phyloP scores from a whole-genome alignment of 257 asterid species.

The Mentha longifolia region DNA sequence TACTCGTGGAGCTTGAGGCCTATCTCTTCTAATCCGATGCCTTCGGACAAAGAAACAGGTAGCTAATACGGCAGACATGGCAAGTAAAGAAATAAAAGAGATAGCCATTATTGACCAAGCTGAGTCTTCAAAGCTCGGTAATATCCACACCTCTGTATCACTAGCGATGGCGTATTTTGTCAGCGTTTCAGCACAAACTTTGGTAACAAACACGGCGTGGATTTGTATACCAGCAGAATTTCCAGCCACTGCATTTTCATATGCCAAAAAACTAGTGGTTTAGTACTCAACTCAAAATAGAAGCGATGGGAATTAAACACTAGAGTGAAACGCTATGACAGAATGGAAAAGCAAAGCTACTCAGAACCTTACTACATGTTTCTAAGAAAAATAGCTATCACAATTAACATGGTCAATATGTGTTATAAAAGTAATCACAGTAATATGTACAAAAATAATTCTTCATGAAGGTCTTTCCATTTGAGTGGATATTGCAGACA shows the following conservation, averaged over 20 bases:
- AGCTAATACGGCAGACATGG: conserved; percentile 82
- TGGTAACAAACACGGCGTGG: conserved; percentile 70
- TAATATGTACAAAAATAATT: no score
- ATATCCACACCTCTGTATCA: conserved; percentile 58
- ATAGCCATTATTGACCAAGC: conserved; percentile 90
- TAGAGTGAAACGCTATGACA: background rate
- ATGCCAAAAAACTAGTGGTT: conserved; percentile 14
- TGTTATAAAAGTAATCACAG: no score
- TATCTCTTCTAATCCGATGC: conserved; percentile 71
- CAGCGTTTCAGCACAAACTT: conserved; percentile 58
- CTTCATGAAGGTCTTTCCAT: no score
- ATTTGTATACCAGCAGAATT: conserved; percentile 66
- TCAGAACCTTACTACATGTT: background rate
- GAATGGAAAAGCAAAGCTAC: background rate
- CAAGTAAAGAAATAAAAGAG: conserved; percentile 79
- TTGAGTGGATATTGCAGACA: background rate
- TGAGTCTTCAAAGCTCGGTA: conserved; percentile 67
- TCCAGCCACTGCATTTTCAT: conserved; percentile 78
- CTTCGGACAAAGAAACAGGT: conserved; percentile 86
- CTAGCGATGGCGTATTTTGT: conserved; percentile 43
- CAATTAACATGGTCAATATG: no score
- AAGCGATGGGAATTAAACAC: background rate
- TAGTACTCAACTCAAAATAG: background rate
- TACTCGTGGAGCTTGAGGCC: conserved; percentile 54
- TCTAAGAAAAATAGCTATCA: background rate